Conservation (phyloP, 2,329 filamentous ascomycete genomes). For the Cercospora zeina region DNA sequence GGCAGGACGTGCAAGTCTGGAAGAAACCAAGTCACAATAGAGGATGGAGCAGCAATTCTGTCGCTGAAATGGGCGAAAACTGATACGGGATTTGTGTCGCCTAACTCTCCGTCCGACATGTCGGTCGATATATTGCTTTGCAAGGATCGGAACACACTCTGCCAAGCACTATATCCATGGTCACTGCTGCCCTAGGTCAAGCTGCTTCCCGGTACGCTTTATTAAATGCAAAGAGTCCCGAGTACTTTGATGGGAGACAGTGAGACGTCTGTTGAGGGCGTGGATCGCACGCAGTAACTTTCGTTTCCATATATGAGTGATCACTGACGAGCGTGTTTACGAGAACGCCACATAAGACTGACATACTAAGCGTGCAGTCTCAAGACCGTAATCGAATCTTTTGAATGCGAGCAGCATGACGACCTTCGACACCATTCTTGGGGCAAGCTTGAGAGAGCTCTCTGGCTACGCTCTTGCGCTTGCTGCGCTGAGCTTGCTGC, state of each 20-base stretch:
- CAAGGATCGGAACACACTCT: not conserved
- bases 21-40: not conserved
- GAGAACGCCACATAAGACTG: not conserved
- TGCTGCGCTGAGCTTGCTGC: not conserved
- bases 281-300: not conserved
- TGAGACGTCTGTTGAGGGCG: not conserved
- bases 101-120: not conserved
- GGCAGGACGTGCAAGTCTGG: not conserved
- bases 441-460: not conserved
- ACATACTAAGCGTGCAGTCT: not conserved
- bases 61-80: not conserved
- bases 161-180: not conserved
- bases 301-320: not conserved
- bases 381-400: not conserved
- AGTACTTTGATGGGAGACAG: not conserved
- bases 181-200: not conserved
- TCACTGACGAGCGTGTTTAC: not conserved
- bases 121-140: not conserved
- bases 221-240: not conserved
- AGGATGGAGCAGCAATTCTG: not conserved
- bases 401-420: not conserved
- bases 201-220: not conserved
- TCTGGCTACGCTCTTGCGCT: not conserved
- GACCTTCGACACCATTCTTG: not conserved
- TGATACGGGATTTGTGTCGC: not conserved